Evolutionary conservation across 345 rosid genomes (phyloP).

Genomic region (Raphanus sativus): DNA sequence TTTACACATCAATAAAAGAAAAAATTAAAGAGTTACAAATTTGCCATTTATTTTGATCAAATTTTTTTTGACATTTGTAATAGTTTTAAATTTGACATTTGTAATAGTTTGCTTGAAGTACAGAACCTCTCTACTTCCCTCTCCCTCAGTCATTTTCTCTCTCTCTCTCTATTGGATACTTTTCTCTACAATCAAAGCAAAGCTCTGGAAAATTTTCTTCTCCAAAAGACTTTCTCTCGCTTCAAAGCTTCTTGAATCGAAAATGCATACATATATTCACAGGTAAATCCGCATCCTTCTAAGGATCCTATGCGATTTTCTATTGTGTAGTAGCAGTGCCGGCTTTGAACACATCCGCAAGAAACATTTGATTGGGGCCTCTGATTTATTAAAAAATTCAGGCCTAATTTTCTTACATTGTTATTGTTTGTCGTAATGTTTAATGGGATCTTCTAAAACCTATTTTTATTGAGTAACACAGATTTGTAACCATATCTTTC

Average conservation of each 20-base stretch:
- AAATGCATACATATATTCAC: background rate
- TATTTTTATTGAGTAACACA: too few species aligned
- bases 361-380: too few species aligned
- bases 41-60: background rate
- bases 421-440: too few species aligned
- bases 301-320: too few species aligned
- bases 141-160: too few species aligned
- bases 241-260: background rate
- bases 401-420: too few species aligned
- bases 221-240: conserved; percentile 2
- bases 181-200: conserved; percentile 43
- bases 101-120: conserved; percentile 25
- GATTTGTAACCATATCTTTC: too few species aligned
- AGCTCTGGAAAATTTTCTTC: background rate
- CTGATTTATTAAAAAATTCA: too few species aligned
- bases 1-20: too few species aligned
- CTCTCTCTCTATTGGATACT: conserved; percentile 30
- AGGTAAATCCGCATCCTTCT: background rate
- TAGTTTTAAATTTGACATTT: conserved; percentile 4
- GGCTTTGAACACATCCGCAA: too few species aligned
- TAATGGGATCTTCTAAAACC: too few species aligned
- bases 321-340: too few species aligned
- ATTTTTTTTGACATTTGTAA: background rate
- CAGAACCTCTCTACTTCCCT: conserved; percentile 8
- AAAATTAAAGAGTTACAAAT: background rate